Conservation (phyloP, 75 land plant genomes). For the Chamaecyparis obtusa region DNA sequence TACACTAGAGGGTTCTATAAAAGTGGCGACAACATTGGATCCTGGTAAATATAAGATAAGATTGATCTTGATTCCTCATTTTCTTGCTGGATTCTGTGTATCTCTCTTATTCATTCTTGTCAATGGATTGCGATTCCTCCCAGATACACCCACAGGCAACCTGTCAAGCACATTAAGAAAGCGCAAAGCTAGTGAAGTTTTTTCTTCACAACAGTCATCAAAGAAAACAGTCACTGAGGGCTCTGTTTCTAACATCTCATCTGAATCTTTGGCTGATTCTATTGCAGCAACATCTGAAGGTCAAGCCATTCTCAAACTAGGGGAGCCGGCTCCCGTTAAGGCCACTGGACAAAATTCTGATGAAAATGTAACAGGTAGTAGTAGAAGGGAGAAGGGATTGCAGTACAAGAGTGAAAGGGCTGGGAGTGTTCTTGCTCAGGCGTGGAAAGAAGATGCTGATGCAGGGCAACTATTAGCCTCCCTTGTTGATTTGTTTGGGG, state of each 20-base stretch:
- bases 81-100: background rate
- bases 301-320: background rate
- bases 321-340: conserved; percentile 6
- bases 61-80: background rate
- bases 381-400: conserved; percentile 21
- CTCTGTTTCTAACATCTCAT: background rate
- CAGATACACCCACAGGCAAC: background rate
- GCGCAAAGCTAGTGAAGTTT: conserved; percentile 30
- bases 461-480: conserved; percentile 54
- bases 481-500: conserved; percentile 68
- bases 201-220: conserved; percentile 35
- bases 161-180: conserved; percentile 24
- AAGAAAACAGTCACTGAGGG: conserved; percentile 45
- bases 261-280: conserved; percentile 19
- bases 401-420: conserved; percentile 17
- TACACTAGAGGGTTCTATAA: conserved; percentile 27
- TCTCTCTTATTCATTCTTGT: background rate
- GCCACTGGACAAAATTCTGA: conserved; percentile 22
- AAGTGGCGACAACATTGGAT: conserved; percentile 31
- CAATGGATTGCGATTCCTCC: background rate
- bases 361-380: conserved; percentile 13
- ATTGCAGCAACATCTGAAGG: conserved; percentile 18
- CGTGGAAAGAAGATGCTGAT: conserved; percentile 83
- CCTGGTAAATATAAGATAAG: conserved; percentile 9
- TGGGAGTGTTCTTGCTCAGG: conserved; percentile 43